These are phyloP conservation scores for Termitomyces sp. DNA, from an alignment of 768 basidiomycete species.

Conservation along the genomic window DNA sequence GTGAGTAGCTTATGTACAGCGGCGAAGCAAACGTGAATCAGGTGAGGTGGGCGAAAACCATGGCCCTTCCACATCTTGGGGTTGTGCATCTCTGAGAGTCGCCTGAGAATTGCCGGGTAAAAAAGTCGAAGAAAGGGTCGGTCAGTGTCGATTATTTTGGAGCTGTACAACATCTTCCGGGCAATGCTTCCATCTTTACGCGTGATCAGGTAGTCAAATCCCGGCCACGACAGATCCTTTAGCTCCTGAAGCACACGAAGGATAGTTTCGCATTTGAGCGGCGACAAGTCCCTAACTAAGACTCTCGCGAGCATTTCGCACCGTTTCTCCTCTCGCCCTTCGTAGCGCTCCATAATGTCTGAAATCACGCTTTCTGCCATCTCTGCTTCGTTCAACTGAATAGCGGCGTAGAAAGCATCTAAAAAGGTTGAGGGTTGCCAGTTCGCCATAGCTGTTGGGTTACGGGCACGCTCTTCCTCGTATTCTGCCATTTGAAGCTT, in stretches of 20 bases:
- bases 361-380: conserved; percentile 17
- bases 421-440: conserved; percentile 8
- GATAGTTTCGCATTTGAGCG: conserved; percentile 9
- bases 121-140: conserved; percentile 20
- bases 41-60: conserved; percentile 31
- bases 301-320: conserved; percentile 9
- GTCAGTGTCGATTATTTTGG: conserved; percentile 14
- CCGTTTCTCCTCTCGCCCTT: conserved; percentile 1
- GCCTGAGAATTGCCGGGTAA: conserved; percentile 25
- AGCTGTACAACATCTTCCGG: conserved; percentile 15
- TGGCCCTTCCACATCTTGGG: conserved; percentile 25
- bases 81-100: conserved; percentile 11
- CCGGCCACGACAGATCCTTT: conserved; percentile 1
- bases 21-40: conserved; percentile 35
- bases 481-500: neutral
- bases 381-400: neutral
- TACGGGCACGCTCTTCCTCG: conserved; percentile 1
- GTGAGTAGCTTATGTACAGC: conserved; percentile 38
- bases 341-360: conserved; percentile 19
- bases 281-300: conserved; percentile 7
- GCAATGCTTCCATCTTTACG: conserved; percentile 8
- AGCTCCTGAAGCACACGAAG: conserved; percentile 16
- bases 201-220: conserved; percentile 5
- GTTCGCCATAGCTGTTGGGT: conserved; percentile 5
- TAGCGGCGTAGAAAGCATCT: conserved; percentile 2